phyloP scores from a whole-genome alignment of 2,329 filamentous ascomycete genomes.

The Neonectria sp. region DNA sequence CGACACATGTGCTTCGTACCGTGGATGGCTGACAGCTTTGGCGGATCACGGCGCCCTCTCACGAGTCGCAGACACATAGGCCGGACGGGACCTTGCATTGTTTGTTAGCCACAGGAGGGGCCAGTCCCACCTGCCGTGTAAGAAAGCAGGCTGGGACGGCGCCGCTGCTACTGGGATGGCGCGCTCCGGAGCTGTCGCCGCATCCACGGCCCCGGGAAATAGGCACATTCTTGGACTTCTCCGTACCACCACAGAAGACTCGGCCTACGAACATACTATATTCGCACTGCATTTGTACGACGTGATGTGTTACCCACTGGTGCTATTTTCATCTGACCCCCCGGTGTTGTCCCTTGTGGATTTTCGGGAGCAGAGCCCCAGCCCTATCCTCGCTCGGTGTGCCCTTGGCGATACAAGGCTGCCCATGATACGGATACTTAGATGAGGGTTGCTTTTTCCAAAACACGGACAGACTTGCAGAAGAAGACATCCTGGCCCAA shows the following conservation, averaged over 20 bases:
- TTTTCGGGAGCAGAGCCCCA: slow-evolving; percentile 1
- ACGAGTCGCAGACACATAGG: slow-evolving; percentile 1
- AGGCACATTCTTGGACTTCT: slow-evolving; percentile 5
- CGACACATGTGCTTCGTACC: neutral
- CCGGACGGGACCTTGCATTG: slow-evolving; percentile 23
- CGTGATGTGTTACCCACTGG: neutral
- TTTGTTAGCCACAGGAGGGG: neutral
- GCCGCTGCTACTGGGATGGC: slow-evolving; percentile 8
- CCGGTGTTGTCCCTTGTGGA: neutral
- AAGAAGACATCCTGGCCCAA: neutral
- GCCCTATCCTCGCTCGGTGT: slow-evolving; percentile 1
- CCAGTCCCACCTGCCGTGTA: neutral
- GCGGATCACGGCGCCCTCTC: slow-evolving; percentile 11
- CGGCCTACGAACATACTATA: neutral
- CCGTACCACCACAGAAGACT: slow-evolving; percentile 12
- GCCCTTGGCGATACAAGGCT: slow-evolving; percentile 18
- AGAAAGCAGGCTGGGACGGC: slow-evolving; percentile 5
- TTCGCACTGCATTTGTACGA: neutral
- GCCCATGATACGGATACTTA: neutral
- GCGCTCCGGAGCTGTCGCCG: slow-evolving; percentile 19
- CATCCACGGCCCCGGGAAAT: slow-evolving; percentile 29
- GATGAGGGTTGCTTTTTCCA: slow-evolving; percentile 21
- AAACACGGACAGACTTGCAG: slow-evolving; percentile 2
- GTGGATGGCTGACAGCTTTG: slow-evolving; percentile 10
- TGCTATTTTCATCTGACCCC: slow-evolving; percentile 22